phyloP scores from a whole-genome alignment of 2,329 filamentous ascomycete genomes.

The Aspergillus neoniger region DNA sequence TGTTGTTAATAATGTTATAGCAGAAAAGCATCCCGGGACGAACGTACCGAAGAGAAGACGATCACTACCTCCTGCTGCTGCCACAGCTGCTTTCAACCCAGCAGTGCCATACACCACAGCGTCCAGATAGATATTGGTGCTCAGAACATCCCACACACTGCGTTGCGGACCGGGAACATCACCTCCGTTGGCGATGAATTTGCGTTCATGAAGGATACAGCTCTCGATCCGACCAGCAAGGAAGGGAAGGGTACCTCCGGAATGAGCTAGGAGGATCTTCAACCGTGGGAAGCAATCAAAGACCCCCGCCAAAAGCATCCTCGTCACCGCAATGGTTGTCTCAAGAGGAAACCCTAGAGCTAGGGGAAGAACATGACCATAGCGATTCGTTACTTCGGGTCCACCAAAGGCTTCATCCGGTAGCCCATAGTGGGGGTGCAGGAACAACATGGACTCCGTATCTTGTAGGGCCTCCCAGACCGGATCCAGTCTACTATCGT shows the following conservation, averaged over 20 bases:
- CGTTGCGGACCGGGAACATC: slow-evolving; percentile 61
- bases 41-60: slow-evolving; percentile 44
- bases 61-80: slow-evolving; percentile 57
- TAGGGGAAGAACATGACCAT: slow-evolving; percentile 84
- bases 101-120: slow-evolving; percentile 60
- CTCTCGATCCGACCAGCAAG: slow-evolving; percentile 85
- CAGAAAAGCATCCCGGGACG: neutral
- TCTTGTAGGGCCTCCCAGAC: slow-evolving; percentile 71
- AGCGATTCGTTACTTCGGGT: slow-evolving; percentile 65
- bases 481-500: slow-evolving; percentile 72
- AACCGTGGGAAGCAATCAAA: slow-evolving; percentile 74
- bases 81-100: slow-evolving; percentile 72
- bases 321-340: slow-evolving; percentile 83
- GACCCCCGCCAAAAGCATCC: slow-evolving; percentile 84
- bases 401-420: slow-evolving; percentile 81
- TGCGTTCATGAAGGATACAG: slow-evolving; percentile 79
- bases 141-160: slow-evolving; percentile 65
- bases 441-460: slow-evolving; percentile 68
- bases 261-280: slow-evolving; percentile 79
- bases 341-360: slow-evolving; percentile 88
- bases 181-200: slow-evolving; percentile 66
- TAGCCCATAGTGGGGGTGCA: slow-evolving; percentile 91
- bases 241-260: slow-evolving; percentile 85
- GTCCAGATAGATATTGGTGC: slow-evolving; percentile 82
- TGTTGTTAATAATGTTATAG: slow-evolving; percentile 10